phyloP scores from a whole-genome alignment of 306 rosid species.

The Hippophae tibetana region DNA sequence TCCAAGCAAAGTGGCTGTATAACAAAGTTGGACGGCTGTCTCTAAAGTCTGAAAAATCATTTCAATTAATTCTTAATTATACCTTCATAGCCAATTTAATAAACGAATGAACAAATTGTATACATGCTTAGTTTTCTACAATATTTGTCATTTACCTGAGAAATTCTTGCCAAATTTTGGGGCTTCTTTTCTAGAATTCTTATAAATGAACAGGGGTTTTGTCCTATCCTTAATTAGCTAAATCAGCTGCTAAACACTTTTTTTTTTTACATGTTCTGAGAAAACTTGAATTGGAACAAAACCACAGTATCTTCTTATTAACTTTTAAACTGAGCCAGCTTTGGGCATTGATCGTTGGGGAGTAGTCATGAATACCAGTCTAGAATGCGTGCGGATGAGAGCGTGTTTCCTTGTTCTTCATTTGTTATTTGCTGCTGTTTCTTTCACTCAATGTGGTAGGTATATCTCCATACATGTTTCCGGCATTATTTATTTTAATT shows the following conservation, averaged over 20 bases:
- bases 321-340: background rate
- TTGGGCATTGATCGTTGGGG: background rate
- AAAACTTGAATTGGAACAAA: slow-evolving; percentile 1
- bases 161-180: background rate
- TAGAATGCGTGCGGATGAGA: slow-evolving; percentile 14
- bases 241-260: slow-evolving; percentile 20
- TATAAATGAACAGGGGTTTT: background rate
- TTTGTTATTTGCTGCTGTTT: slow-evolving; percentile 30
- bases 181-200: slow-evolving; percentile 16
- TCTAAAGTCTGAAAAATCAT: too few relatives aligned
- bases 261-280: slow-evolving; percentile 17
- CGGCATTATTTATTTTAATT: too few relatives aligned
- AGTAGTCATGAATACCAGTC: slow-evolving; percentile 35
- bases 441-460: slow-evolving; percentile 73
- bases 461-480: slow-evolving; percentile 20
- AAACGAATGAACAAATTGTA: too few relatives aligned
- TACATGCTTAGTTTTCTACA: too few relatives aligned
- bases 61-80: too few relatives aligned
- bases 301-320: background rate
- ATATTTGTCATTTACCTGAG: slow-evolving; percentile 27
- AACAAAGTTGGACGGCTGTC: slow-evolving; percentile 35
- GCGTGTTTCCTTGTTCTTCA: slow-evolving; percentile 30
- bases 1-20: slow-evolving; percentile 37
- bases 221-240: background rate
- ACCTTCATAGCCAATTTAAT: too few relatives aligned